Percentiles rank a stretch among this genome's conserved stretches.
Evolutionary conservation across 805 yeast species (phyloP).

Genomic region (Candida jianshihensis): DNA sequence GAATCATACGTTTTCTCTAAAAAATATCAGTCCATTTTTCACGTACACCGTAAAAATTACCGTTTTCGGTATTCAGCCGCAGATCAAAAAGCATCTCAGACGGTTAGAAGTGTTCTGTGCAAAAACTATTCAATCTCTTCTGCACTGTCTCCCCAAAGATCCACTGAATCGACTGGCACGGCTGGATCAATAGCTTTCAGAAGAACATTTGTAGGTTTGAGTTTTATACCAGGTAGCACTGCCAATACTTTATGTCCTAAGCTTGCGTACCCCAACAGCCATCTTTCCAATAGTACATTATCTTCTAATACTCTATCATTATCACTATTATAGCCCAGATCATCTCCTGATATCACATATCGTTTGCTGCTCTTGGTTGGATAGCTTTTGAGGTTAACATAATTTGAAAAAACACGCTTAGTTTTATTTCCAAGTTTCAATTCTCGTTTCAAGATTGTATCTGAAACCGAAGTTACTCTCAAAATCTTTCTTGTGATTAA

Average conservation of each 20-base stretch:
- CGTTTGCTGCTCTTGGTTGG: background rate
- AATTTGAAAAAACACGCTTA: slow-evolving; percentile 2
- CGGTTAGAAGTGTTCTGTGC: no score
- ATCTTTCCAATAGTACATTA: background rate
- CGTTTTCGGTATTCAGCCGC: background rate
- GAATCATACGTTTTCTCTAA: no score
- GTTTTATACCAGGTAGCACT: background rate
- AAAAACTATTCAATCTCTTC: background rate
- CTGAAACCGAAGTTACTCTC: slow-evolving; percentile 11
- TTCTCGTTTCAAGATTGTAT: background rate
- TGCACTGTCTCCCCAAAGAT: background rate
- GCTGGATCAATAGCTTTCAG: background rate
- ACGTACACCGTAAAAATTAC: background rate
- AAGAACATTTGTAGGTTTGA: background rate
- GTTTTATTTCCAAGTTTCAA: no score
- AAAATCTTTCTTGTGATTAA: slow-evolving; percentile 20
- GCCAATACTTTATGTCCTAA: background rate
- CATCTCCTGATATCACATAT: no score
- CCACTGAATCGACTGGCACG: background rate
- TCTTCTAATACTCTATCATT: background rate
- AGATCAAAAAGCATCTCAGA: no score
- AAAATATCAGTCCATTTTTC: background rate
- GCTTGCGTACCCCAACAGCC: background rate
- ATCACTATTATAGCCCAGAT: background rate
- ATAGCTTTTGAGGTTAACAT: slow-evolving; percentile 1